Evolutionary conservation across 2,329 filamentous ascomycete genomes (phyloP).

Genomic region (Fusarium sp.): DNA sequence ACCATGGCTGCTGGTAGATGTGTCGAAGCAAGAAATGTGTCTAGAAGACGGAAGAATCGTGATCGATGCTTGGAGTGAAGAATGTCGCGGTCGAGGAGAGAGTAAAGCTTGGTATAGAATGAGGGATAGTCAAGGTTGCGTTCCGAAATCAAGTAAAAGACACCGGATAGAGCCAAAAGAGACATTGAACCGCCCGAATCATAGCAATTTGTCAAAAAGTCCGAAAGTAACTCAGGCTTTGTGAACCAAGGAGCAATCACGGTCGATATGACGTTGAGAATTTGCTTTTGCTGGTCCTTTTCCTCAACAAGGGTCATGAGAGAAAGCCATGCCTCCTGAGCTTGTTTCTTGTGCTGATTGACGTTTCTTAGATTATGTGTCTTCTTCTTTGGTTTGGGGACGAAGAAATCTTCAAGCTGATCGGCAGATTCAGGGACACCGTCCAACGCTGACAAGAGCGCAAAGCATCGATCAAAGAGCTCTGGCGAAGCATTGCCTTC

Average conservation of each 20-base stretch:
- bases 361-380: slow-evolving; percentile 73
- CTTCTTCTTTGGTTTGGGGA: slow-evolving; percentile 70
- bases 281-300: slow-evolving; percentile 79
- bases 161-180: slow-evolving; percentile 86
- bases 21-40: slow-evolving; percentile 88
- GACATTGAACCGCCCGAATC: slow-evolving; percentile 86
- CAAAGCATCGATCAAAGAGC: slow-evolving; percentile 66
- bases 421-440: slow-evolving; percentile 73
- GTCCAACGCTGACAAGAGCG: slow-evolving; percentile 73
- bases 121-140: slow-evolving; percentile 95
- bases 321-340: slow-evolving; percentile 87
- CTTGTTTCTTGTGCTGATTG: slow-evolving; percentile 77
- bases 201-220: slow-evolving; percentile 96
- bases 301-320: slow-evolving; percentile 74
- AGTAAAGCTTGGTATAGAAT: slow-evolving; percentile 95
- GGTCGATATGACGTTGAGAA: slow-evolving; percentile 78
- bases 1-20: slow-evolving; percentile 92
- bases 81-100: slow-evolving; percentile 83
- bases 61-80: slow-evolving; percentile 95
- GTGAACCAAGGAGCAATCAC: slow-evolving; percentile 90
- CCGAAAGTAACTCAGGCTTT: slow-evolving; percentile 88
- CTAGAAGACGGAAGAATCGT: slow-evolving; percentile 89
- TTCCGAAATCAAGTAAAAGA: slow-evolving; percentile 93
- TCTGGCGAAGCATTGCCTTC: slow-evolving; percentile 33
- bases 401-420: slow-evolving; percentile 75